Evolutionary conservation across 257 asterid genomes (phyloP), one percentile per base, ranked within the genome.

Genomic region (Nemophila menziesii): DNA sequence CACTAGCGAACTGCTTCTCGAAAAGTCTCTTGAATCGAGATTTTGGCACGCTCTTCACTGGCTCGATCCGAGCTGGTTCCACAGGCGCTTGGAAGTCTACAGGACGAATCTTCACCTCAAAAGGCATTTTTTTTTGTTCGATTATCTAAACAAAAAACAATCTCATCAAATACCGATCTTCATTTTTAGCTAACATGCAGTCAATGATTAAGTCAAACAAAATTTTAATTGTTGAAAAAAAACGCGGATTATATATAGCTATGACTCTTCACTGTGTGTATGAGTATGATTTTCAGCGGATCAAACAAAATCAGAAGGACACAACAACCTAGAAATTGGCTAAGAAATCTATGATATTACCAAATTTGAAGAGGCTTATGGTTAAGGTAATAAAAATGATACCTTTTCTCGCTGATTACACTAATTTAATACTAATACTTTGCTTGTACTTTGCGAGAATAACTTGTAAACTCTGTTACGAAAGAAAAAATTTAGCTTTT

Each of bases 51-150:
- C 80, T 76, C 67, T 71, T 85, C 52, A 55, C 77, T 49, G 71
- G 66, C 61, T 73, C 93, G n/a, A 39, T 51, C 16, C 65, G 60
- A 18, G 47, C 40, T 54, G 60, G 56, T 58, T 57, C 77, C 44
- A 55, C 71, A 8, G 60, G 56, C 22, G 51, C 45, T 48, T 38
- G 62, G 53, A 68, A 66, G 60, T 89, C 92, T 46, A 90, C 43
- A 3, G 98, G 98, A 22, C 82, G 96, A 63, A 90, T 71, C 65
- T 74, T 90, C 93, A 78, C 68, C 6, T 82, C 66, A 48, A 64
- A 64, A 51, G 77, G 72, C 68, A 69, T 67, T 26, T 18, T 29
- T 8, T 46, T 44, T 22, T 33, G 26, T 46, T 18, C 41, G 4
- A 6, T n/a, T 46, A n/a, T 36, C 22, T 18, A 4, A 45, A 20